Percentiles rank a stretch among this genome's conserved stretches.
Evolutionary conservation across 2,329 filamentous ascomycete species (phyloP).

Genomic region (Xylariaceae sp.): DNA sequence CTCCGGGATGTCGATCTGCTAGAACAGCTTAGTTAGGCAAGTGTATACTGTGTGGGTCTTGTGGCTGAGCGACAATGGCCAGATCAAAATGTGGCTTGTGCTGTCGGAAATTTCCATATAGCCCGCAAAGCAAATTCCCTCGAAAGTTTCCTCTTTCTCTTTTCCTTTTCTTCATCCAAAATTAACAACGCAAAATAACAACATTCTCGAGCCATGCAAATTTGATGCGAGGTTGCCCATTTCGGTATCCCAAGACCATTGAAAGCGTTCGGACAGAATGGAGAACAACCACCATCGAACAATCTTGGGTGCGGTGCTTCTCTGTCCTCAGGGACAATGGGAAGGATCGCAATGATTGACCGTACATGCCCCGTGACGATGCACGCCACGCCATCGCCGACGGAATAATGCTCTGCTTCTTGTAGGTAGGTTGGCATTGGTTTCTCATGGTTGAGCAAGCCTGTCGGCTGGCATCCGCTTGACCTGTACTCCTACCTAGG

Average conservation of each 20-base stretch:
- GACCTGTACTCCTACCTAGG: too few relatives aligned
- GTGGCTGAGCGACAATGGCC: too few relatives aligned
- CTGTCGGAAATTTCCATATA: constrained; percentile 9
- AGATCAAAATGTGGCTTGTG: constrained; percentile 16
- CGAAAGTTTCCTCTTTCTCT: constrained; percentile 23
- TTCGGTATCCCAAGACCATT: constrained; percentile 47
- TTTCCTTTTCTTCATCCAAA: constrained; percentile 34
- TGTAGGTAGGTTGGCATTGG: neutral
- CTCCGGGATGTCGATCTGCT: too few relatives aligned
- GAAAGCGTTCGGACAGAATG: constrained; percentile 47
- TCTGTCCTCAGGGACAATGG: constrained; percentile 41
- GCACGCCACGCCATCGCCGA: neutral
- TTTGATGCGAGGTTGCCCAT: constrained; percentile 46
- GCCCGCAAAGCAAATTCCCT: constrained; percentile 12
- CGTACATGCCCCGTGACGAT: constrained; percentile 41
- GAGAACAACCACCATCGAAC: constrained; percentile 49
- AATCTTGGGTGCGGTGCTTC: constrained; percentile 59
- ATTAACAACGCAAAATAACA: constrained; percentile 46
- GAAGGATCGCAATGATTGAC: constrained; percentile 59
- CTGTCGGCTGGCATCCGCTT: too few relatives aligned
- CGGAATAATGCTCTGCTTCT: neutral
- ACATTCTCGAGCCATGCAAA: constrained; percentile 44
- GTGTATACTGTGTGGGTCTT: neutral
- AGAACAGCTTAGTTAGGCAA: neutral
- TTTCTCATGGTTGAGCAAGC: neutral